These are phyloP conservation scores for Chenopodium berlandieri DNA, from an alignment of 148 eudicot species.

Conservation along the genomic window DNA sequence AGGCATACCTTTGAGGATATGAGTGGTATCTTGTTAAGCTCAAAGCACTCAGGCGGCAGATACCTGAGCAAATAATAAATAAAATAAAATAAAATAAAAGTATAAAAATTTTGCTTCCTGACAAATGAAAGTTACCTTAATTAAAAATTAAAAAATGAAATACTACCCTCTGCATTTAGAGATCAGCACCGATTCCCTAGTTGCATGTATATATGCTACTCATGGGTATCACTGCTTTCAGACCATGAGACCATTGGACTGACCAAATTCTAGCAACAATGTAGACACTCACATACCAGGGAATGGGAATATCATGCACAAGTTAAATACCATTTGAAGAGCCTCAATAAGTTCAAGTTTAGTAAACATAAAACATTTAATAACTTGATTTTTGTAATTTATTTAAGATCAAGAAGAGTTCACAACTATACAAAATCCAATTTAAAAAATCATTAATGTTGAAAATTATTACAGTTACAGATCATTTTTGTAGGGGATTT, in stretches of 20 bases:
- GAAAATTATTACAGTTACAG: too few species aligned
- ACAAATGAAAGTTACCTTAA: neutral
- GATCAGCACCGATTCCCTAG: neutral
- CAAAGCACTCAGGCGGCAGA: conserved; percentile 99
- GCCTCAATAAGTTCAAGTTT: neutral
- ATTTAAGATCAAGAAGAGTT: neutral
- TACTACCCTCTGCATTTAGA: neutral
- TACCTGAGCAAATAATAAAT: conserved; percentile 54
- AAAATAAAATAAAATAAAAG: neutral
- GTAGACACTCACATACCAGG: neutral
- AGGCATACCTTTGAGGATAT: conserved; percentile 89
- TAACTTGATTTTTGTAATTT: neutral
- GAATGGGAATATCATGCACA: neutral
- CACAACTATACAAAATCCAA: too few species aligned
- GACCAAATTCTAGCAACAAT: neutral
- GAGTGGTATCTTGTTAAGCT: conserved; percentile 83
- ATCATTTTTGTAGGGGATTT: neutral
- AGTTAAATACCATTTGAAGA: neutral
- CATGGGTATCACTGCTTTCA: neutral
- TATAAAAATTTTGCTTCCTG: neutral
- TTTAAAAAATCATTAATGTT: too few species aligned
- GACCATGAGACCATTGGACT: neutral
- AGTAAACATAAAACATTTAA: neutral
- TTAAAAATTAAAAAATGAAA: neutral
- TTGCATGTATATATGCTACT: neutral